Evolutionary conservation across 331 rosid species (phyloP), one percentile per base, ranked within the genome.

Genomic region (Acacia pycnantha): DNA sequence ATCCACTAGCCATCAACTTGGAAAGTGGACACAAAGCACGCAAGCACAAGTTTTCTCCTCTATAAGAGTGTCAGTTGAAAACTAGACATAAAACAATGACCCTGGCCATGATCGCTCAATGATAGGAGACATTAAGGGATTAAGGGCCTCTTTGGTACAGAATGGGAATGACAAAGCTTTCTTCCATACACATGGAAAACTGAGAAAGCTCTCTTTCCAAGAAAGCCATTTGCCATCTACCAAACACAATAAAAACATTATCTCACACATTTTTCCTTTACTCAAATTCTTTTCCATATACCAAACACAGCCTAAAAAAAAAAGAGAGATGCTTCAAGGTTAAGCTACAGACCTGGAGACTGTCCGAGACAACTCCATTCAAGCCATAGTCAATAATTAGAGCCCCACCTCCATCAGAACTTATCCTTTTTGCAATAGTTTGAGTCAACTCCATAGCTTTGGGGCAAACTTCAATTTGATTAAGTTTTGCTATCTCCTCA

Each of bases 321-420:
- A 37, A 35, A 35, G 4, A 35, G 58, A 3, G 4, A 58, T 19
- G 37, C 64, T 78, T 70, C 65, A 50, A 83, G 78, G 71, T 37
- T 76, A 46, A 70, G 79, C 44, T 37, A 51, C 78, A 79, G 73
- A 96, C 98, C 98, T 96, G 98, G 81, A 96, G 90, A 88, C 99
- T 96, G 86, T 96, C 97, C 1, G 98, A 90, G 82, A 93, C 88
- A 59, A 90, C 86, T 82, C 91, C 91, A 69, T 92, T 85, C 77
- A 75, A 79, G 84, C 99, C 99, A 85, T 96, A 96, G 87, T 96
- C 99, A 87, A 96, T 90, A 80, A 93, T 89, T 56, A 96, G 94
- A 84, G 99, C 99, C 70, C 98, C 99, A 76, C 98, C 99, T 65
- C 97, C 98, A 78, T 96, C 97, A 67, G 97, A 88, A 80, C 94